Evolutionary conservation across 345 rosid species (phyloP).

Genomic region (Kandelia obovata): DNA sequence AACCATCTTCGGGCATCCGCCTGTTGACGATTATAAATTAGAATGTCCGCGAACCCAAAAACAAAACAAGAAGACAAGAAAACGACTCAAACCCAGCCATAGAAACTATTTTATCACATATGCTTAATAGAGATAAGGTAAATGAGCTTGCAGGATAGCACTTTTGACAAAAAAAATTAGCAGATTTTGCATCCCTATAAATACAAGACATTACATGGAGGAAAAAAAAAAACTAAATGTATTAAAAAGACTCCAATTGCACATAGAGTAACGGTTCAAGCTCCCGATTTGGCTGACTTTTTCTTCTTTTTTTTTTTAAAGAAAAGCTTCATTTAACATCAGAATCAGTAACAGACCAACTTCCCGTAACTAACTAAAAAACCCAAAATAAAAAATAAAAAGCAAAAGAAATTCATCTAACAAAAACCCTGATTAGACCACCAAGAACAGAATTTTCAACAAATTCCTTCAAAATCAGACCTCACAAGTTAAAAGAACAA

Average conservation of each 20-base stretch:
- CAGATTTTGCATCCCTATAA: background rate
- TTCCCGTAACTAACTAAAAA: background rate
- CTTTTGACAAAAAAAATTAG: background rate
- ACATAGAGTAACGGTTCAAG: background rate
- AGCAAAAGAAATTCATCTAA: constrained; percentile 1
- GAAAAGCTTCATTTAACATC: constrained; percentile 2
- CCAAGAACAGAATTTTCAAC: constrained; percentile 1
- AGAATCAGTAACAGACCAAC: background rate
- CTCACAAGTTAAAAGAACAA: background rate
- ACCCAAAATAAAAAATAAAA: background rate
- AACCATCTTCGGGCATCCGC: background rate
- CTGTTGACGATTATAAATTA: background rate
- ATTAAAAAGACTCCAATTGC: constrained; percentile 5
- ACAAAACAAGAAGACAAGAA: background rate
- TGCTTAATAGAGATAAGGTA: background rate
- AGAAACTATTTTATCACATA: background rate
- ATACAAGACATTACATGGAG: background rate
- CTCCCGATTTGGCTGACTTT: constrained; percentile 11
- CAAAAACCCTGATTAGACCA: background rate
- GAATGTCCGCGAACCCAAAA: background rate
- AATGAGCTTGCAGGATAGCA: background rate
- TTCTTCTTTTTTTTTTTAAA: background rate
- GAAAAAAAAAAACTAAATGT: background rate
- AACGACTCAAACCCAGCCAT: background rate
- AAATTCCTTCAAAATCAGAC: background rate